Conservation (phyloP, 305 asterid genomes). For the Fraxinus greggii region DNA sequence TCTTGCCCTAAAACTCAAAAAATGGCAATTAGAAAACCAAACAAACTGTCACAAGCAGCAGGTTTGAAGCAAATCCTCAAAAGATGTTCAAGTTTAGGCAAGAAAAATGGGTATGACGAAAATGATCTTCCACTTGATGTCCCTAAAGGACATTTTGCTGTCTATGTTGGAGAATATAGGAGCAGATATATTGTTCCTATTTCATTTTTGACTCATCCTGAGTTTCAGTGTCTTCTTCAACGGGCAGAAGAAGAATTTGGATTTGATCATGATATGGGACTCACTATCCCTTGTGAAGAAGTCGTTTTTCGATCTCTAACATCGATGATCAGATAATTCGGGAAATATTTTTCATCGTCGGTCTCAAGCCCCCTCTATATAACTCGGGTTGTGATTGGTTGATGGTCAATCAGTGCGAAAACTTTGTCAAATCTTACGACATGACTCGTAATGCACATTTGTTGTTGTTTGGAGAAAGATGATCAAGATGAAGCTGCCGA, state of each 20-base stretch:
- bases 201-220: conserved; percentile 58
- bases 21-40: conserved; percentile 44
- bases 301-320: conserved; percentile 66
- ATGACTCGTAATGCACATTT: neutral
- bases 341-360: neutral
- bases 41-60: conserved; percentile 45
- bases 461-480: conserved; percentile 30
- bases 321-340: conserved; percentile 46
- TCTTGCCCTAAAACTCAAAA: neutral
- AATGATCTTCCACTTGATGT: conserved; percentile 54
- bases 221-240: conserved; percentile 62
- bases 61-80: conserved; percentile 59
- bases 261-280: conserved; percentile 76
- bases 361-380: neutral
- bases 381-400: neutral
- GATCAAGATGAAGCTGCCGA: conserved; percentile 37
- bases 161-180: conserved; percentile 70
- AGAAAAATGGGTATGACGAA: conserved; percentile 46
- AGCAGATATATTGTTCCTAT: conserved; percentile 64
- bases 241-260: conserved; percentile 86
- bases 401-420: neutral
- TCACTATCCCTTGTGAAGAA: conserved; percentile 82
- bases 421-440: neutral
- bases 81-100: conserved; percentile 63
- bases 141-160: conserved; percentile 80